Evolutionary conservation across 108 stramenopile genomes (phyloP).

Genomic region (Skeletonema costatum): DNA sequence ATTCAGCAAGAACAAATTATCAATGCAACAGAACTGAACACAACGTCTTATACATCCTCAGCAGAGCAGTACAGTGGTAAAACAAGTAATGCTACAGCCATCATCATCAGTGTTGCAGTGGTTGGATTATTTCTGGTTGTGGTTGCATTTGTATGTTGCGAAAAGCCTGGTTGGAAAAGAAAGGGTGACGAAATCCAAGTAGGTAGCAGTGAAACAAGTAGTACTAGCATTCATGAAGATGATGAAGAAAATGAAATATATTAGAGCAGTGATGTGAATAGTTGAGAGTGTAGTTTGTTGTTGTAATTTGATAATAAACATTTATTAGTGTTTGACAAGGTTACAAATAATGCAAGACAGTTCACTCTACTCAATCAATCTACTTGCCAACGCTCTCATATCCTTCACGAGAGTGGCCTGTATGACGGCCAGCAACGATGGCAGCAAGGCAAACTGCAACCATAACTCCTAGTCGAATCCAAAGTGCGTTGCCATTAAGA

Average conservation of each 20-base stretch:
- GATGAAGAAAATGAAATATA: not conserved
- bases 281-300: not conserved
- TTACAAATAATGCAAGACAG: not conserved
- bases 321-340: not conserved
- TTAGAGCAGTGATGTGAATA: not conserved
- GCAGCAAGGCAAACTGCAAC: conserved; percentile 25
- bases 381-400: not conserved
- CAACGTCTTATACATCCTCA: conserved; percentile 10
- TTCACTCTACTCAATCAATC: not conserved
- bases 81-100: not conserved
- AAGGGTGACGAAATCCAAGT: not conserved
- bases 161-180: not conserved
- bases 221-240: not conserved
- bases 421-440: conserved; percentile 37
- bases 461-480: conserved; percentile 27
- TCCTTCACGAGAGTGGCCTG: not conserved
- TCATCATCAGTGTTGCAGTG: not conserved
- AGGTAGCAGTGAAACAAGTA: not conserved
- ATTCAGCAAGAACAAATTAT: not conserved
- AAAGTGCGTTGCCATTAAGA: conserved; percentile 17
- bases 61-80: conserved; percentile 25
- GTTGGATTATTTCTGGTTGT: not conserved
- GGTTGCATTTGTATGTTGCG: not conserved
- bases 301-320: not conserved
- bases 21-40: conserved; percentile 5